Evolutionary conservation across 2,329 filamentous ascomycete genomes (phyloP).

Genomic region (Xylaria sp.): DNA sequence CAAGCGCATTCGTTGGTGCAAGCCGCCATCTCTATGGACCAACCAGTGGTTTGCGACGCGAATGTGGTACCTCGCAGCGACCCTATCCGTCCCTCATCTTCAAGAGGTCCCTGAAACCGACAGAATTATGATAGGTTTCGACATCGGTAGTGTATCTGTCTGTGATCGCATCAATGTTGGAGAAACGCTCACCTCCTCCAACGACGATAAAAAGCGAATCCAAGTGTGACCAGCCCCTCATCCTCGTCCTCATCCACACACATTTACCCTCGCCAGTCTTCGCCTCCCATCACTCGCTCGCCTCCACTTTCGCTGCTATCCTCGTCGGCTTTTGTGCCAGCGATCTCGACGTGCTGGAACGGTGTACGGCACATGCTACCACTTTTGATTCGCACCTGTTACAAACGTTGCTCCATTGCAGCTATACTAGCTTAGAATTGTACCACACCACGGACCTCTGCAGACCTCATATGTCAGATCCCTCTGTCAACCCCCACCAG

Average conservation of each 20-base stretch:
- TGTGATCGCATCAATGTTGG: slow-evolving; percentile 15
- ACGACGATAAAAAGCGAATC: slow-evolving; percentile 2
- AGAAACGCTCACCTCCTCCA: slow-evolving; percentile 25
- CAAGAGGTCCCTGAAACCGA: slow-evolving; percentile 1
- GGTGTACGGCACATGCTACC: slow-evolving; percentile 20
- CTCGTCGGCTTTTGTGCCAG: slow-evolving; percentile 18
- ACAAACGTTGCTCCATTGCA: slow-evolving; percentile 12
- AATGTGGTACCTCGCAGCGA: slow-evolving; percentile 13
- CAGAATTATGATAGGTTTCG: slow-evolving; percentile 10
- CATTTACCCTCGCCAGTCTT: slow-evolving; percentile 2
- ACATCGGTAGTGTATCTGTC: neutral
- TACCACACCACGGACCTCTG: slow-evolving; percentile 13
- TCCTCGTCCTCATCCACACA: too few species aligned
- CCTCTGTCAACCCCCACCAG: slow-evolving; percentile 18
- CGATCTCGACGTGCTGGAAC: slow-evolving; percentile 19
- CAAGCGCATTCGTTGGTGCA: slow-evolving; percentile 25
- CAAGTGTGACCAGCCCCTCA: slow-evolving; percentile 14
- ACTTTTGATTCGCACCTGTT: slow-evolving; percentile 20
- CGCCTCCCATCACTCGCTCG: slow-evolving; percentile 6
- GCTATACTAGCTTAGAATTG: slow-evolving; percentile 6
- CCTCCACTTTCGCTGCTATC: slow-evolving; percentile 4
- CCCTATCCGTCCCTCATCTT: slow-evolving; percentile 14
- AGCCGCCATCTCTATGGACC: slow-evolving; percentile 13
- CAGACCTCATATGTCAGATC: slow-evolving; percentile 27
- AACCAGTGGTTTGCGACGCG: slow-evolving; percentile 22